Conservation (phyloP, 768 basidiomycete species). For the Podaxis carcinomalis region DNA sequence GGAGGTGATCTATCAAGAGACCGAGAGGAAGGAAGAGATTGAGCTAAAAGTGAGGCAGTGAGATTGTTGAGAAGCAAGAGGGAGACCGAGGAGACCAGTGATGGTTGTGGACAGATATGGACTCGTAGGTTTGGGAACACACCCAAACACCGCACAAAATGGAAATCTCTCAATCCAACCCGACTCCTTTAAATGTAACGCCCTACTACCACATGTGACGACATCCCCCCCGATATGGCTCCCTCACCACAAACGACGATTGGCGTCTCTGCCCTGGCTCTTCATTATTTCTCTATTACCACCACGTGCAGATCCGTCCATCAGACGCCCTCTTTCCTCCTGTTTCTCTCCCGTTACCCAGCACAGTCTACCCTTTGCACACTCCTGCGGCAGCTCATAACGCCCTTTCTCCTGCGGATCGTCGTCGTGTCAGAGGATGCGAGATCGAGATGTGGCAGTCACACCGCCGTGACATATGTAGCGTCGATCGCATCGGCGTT, state of each 20-base stretch:
- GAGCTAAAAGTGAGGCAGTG: conserved; percentile 10
- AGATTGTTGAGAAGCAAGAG: not conserved
- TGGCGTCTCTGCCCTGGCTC: conserved; percentile 20
- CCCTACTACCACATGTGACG: conserved; percentile 1
- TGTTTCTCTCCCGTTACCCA: not conserved
- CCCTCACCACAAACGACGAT: conserved; percentile 19
- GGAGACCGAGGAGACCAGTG: conserved; percentile 3
- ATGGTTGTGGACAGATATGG: conserved; percentile 10
- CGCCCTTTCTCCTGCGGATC: not conserved
- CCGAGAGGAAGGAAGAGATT: not conserved
- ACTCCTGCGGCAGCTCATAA: not conserved
- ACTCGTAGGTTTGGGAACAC: not conserved
- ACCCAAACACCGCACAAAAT: not conserved
- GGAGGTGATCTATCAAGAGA: conserved; percentile 7
- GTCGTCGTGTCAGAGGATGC: not conserved
- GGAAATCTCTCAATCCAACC: not conserved
- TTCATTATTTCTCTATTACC: not conserved
- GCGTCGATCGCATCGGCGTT: conserved; percentile 11
- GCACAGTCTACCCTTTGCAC: not conserved
- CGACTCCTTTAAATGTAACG: conserved; percentile 8
- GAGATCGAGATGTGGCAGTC: conserved; percentile 7
- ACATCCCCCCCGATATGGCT: conserved; percentile 8
- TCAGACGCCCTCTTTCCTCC: not conserved
- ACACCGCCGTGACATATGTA: conserved; percentile 1
- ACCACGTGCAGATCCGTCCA: not conserved